Evolutionary conservation across 495 filamentous ascomycete species (phyloP), one percentile per base, ranked within the genome.

Genomic region (Mycothermus thermophilus): DNA sequence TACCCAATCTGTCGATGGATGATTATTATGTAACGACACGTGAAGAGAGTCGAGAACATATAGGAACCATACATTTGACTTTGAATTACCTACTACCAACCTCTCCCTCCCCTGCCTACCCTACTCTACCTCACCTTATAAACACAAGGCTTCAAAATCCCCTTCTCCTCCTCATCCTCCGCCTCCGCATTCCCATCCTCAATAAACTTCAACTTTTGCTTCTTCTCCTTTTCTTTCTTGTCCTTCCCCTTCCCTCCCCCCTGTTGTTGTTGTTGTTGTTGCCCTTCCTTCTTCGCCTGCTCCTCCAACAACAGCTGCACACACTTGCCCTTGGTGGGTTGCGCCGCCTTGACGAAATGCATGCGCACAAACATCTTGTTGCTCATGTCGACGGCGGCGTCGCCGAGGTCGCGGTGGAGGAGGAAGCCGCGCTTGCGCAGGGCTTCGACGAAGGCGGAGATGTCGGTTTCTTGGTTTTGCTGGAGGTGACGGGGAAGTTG

Each of bases 341-440:
- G 64, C 16, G 66, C 66, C 17, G 65, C 72, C 62, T 95, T 96
- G 35, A 90, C 64, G 62, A 97, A 96, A 45, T 74, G 70, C 85
- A 97, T 88, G 52, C 75, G 79, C 33, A 96, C 84, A 69, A 97
- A 97, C 90, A 97, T 97, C 62, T 82, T 93, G 60, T 97, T 97
- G 22, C 65, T 71, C 52, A 84, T 64, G 52, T 95, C 86, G 8
- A 90, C 63, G 0, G 74, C 71, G 32, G 69, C 59, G 27, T 70
- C 62, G 18, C 46, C 52, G 10, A 50, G 48, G 15, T 65, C 61
- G 13, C 67, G 69, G 39, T 72, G 69, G 12, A 96, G 64, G 11
- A 80, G 62, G 49, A 97, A 94, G 0, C 90, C 90, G 21, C 83
- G 64, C 42, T 67, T 70, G 15, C 66, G 55, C 44, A 95, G 71